Percentiles rank a stretch among this genome's conserved stretches.
Evolutionary conservation across 352 stramenopile genomes (phyloP).

Genomic region (Pythium brachiatum): DNA sequence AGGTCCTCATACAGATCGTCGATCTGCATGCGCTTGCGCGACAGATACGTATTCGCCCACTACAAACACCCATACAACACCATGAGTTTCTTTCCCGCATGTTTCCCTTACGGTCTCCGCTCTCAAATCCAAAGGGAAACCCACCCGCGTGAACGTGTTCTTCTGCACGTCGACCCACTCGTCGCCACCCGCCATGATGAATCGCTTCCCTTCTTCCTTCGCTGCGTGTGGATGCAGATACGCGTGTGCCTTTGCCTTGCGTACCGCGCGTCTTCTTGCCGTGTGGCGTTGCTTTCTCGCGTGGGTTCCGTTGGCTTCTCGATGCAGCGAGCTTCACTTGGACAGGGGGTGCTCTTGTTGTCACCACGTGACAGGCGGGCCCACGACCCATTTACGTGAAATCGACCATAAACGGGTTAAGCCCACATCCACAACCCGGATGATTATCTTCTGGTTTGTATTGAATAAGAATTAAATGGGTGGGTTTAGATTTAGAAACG

Average conservation of each 20-base stretch:
- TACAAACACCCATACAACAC: conserved; percentile 20
- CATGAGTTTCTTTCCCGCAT: neutral
- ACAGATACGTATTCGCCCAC: conserved; percentile 91
- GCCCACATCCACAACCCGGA: neutral
- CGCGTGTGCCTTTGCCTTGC: too few relatives aligned
- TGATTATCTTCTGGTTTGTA: too few relatives aligned
- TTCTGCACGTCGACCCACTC: conserved; percentile 92
- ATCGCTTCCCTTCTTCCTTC: neutral
- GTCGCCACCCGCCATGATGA: conserved; percentile 54
- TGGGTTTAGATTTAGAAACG: too few relatives aligned
- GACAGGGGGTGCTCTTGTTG: neutral
- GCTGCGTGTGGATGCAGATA: too few relatives aligned
- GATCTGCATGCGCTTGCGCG: conserved; percentile 86
- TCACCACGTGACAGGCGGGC: conserved; percentile 6
- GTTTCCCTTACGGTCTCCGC: neutral
- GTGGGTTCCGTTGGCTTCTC: neutral
- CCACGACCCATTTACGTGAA: neutral
- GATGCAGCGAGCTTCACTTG: neutral
- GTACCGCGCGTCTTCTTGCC: neutral
- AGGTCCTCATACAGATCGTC: conserved; percentile 89
- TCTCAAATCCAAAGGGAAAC: conserved; percentile 10
- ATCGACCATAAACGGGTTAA: too few relatives aligned
- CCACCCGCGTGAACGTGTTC: conserved; percentile 89
- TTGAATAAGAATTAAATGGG: neutral
- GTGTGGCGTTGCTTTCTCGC: neutral